Percentiles rank a stretch among this genome's conserved stretches.
These are phyloP conservation scores for Cyanidium caldarium DNA, from an alignment of 23 red algal species.

Conservation along the genomic window DNA sequence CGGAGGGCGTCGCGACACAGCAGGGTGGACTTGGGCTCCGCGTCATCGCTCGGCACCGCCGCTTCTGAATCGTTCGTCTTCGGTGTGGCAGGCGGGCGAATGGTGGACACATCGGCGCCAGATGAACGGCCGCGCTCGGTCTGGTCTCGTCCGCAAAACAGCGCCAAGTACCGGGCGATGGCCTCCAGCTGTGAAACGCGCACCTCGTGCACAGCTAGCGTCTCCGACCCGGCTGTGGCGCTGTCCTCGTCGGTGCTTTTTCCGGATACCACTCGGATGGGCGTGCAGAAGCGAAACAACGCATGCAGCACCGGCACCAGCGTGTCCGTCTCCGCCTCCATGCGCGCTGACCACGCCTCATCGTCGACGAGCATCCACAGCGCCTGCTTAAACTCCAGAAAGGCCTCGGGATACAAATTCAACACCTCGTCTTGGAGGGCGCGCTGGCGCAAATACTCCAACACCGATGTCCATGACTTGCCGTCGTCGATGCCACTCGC, in stretches of 20 bases:
- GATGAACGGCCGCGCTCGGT: too few relatives aligned
- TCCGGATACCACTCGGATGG: neutral
- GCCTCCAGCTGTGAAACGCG: neutral
- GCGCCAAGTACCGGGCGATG: neutral
- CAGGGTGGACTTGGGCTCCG: too few relatives aligned
- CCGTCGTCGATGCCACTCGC: neutral
- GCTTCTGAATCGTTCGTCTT: too few relatives aligned
- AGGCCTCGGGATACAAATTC: neutral
- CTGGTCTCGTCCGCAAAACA: neutral
- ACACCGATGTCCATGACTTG: neutral
- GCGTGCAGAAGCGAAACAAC: conserved; percentile 6
- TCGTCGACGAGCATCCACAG: neutral
- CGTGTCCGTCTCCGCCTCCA: neutral
- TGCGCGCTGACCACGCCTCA: neutral
- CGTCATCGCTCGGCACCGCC: too few relatives aligned
- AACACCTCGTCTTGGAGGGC: neutral
- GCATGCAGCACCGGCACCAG: neutral
- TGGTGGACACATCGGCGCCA: too few relatives aligned
- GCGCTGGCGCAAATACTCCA: neutral
- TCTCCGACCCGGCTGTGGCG: neutral
- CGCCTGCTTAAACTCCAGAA: neutral
- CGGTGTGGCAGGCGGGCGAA: too few relatives aligned
- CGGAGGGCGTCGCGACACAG: too few relatives aligned
- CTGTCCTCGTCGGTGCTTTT: neutral
- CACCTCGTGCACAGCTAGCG: neutral